Evolutionary conservation across 169 alveolate genomes (phyloP), one percentile per base, ranked within the genome.

Genomic region (Cryptosporidium tyzzeri): DNA sequence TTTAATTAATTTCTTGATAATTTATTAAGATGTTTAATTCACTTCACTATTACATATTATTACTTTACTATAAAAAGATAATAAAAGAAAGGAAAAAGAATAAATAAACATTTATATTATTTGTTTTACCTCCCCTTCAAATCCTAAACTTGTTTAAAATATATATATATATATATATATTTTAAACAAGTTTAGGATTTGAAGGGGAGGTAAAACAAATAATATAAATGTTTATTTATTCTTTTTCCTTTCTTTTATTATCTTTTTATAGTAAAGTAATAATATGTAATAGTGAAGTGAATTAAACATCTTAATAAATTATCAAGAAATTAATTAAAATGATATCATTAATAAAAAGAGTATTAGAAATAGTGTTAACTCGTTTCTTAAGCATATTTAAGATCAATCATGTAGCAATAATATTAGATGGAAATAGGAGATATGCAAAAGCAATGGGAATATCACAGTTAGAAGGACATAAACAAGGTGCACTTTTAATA

Each of bases 401-500:
- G 6, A 53, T 70, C 10, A 41, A 41, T 7, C 97, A 94, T 71
- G 87, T 93, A 48, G 98, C 98, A 41, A 80, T 96, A 68, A 95
- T 96, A 53, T 95, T 96, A 97, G 98, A 96, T 84, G 98, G 98
- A n/a, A 96, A 96, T 86, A 93, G 98, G 48, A 91, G 98, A 62
- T 96, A 75, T 85, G 98, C 98, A 16, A 91, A 93, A 41, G 73
- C 73, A 26, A 85, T 62, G 91, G 92, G 92, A 33, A 44, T 91
- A 29, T 74, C 96, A 23, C 70, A 87, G 31, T 14, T 71, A 33
- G 92, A 91, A 29, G 96, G 96, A 3, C 96, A 94, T 86, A 85
- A 51, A 29, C 69, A 91, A 65, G 96, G 96, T 26, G 93, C 71
- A 18, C 29, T 71, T 26, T 55, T 71, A 35, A 59, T 86, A 7